Base-by-base conservation (phyloP, 2,329 filamentous ascomycete genomes). In the Dryadomyces quercivorus region DNA sequence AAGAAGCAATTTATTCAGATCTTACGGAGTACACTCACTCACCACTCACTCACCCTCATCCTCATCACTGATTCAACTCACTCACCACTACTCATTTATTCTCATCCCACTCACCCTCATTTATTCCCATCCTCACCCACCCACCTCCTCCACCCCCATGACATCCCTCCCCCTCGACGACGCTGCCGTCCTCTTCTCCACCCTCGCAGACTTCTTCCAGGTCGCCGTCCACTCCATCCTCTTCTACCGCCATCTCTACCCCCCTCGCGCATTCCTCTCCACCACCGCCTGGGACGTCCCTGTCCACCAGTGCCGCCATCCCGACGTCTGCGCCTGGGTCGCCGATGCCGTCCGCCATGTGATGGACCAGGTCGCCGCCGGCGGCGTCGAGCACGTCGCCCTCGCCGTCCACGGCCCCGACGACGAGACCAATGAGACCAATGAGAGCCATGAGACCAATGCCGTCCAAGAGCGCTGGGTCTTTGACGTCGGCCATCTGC, bases 221-320 rank as follows among this genome's bases (percentile, higher is more conserved):
- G 82, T 92, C 58, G 80, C 86, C 62, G 81, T 92, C 59, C 91
- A 96, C 74, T 88, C 88, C 56, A 84, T 96, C 62, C 81, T 95
- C 61, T 92, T 84, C 73, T 82, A 93, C 63, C 86, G 91, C 61
- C 69, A 70, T 57, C 81, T 95, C 63, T 96, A 96, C 68, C 89
- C 91, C 0, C 69, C 72, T 50, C 70, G 80, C 31, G 88, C 88
- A 40, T 96, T 95, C 70, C 78, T 92, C 56, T 81, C 85, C 45
- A 80, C 85, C 43, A 81, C 85, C 59, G 89, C 88, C 63, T 91
- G 91, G 75, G 90, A 92, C 70, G 83, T 89, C 56, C 79, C 88
- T 34, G 85, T 94, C 48, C 85, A 86, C 62, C 90, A 95, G 66
- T 92, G 82, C 57, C 85, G 90, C 56, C 90, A 95, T 68, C 88